A percentile compares a stretch with the other conserved stretches of the same genome.
phyloP scores from a whole-genome alignment of 139 green algal species.

The Micractinium sp. region DNA sequence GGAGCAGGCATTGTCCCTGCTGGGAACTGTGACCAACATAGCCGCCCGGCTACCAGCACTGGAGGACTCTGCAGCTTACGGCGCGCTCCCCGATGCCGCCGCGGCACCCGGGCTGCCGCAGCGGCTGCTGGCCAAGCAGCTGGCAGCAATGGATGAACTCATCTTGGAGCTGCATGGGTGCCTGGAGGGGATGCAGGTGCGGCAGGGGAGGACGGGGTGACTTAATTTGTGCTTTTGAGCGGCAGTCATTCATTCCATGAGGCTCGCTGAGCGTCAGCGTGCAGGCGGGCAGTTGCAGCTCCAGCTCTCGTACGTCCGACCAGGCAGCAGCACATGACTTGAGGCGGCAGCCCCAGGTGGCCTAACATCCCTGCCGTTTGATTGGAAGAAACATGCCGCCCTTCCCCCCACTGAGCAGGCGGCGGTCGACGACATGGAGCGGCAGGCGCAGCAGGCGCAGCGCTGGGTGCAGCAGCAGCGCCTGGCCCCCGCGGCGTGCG shows the following conservation, averaged over 20 bases:
- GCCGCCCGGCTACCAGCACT: slow-evolving; percentile 28
- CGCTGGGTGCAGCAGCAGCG: slow-evolving; percentile 30
- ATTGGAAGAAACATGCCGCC: background rate
- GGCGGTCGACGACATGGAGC: slow-evolving; percentile 2
- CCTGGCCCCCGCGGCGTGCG: slow-evolving; percentile 15
- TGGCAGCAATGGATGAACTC: slow-evolving; percentile 29
- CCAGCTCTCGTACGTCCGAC: too few species aligned
- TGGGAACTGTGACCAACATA: slow-evolving; percentile 34
- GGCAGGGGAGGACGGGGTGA: background rate
- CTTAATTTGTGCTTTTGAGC: background rate
- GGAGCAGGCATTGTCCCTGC: slow-evolving; percentile 31
- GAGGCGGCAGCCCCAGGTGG: too few species aligned
- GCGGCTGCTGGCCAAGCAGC: slow-evolving; percentile 43
- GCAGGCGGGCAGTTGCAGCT: too few species aligned
- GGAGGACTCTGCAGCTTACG: slow-evolving; percentile 28
- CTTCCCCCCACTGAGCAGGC: background rate
- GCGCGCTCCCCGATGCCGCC: background rate
- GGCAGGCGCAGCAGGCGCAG: slow-evolving; percentile 12
- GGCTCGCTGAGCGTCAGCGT: too few species aligned
- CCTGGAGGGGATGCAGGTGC: slow-evolving; percentile 27
- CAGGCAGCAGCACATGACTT: background rate
- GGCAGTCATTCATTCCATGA: background rate
- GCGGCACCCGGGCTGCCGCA: slow-evolving; percentile 2
- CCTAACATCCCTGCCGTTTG: background rate
- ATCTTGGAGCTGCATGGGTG: slow-evolving; percentile 25